Base-by-base conservation (phyloP, 805 yeast genomes). In the Martiniozyma abietophila region DNA sequence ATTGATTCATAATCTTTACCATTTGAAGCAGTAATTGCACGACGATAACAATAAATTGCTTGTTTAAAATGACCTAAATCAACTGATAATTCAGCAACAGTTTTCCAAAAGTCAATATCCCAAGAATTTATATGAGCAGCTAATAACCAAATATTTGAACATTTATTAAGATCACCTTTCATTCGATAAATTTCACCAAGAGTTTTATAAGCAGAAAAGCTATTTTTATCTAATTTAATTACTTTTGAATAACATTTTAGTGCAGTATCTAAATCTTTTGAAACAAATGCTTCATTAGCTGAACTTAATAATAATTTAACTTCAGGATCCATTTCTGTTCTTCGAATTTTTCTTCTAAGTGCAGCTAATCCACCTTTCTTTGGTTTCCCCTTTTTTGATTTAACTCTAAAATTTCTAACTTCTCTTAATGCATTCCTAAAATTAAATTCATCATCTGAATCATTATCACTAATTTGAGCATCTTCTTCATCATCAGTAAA, bases 151-250 rank as follows among this genome's bases (percentile, higher is more conserved):
- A 80, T 70, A 49, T 76, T 75, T 53, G 94, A 76, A 53, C 94
- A 73, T 49, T 81, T 80, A 43, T 77, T 74, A 32, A 69, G 56
- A 29, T 75, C 64, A 1, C 85, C 88, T 40, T 75, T 78, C 34
- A 70, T 61, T 36, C 74, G 67, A 44, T 81, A 79, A 30, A 89
- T 81, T 49, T 83, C 95, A 30, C 96, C 96, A 29, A 86, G 59
- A 0, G 94, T 81, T 48, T 81, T 79, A 62, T 88, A 88, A 0
- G 96, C 96, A 29, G 81, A 74, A 53, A 74, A 79, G 51, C 82
- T 80, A 44, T 72, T 71, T 10, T 83, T 78, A 50, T 86, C 95
- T 35, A 76, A 65, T 46, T 77, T 75, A 40, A 89, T 76, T 9
- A 85, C 94, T 41, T 74, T 83, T 44, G 65, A 60, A 55, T 69